Percentiles rank a stretch among this genome's conserved stretches.
Evolutionary conservation across 768 basidiomycete species (phyloP).

Genomic region (Amanita fuliginea): DNA sequence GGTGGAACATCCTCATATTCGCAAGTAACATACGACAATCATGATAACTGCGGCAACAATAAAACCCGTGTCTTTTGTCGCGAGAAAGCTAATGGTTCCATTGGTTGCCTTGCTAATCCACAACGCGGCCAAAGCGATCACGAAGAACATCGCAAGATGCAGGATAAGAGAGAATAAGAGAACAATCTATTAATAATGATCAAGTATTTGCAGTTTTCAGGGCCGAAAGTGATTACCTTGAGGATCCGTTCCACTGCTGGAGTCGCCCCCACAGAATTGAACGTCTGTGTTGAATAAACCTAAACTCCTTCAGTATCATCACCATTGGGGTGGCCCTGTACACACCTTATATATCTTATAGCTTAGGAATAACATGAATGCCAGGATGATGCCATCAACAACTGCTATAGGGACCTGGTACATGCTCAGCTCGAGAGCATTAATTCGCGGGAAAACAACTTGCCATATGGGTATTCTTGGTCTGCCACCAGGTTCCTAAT

Average conservation of each 20-base stretch:
- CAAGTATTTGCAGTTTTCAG: neutral
- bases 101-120: slow-evolving; percentile 39
- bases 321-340: neutral
- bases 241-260: slow-evolving; percentile 32
- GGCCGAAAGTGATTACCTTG: slow-evolving; percentile 20
- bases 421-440: neutral
- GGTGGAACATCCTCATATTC: neutral
- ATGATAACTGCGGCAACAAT: slow-evolving; percentile 29
- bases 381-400: slow-evolving; percentile 24
- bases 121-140: slow-evolving; percentile 29
- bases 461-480: slow-evolving; percentile 24
- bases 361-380: slow-evolving; percentile 27
- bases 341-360: slow-evolving; percentile 31
- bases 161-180: slow-evolving; percentile 36
- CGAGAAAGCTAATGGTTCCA: slow-evolving; percentile 22
- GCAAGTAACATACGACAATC: slow-evolving; percentile 23
- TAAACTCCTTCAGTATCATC: slow-evolving; percentile 9
- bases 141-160: slow-evolving; percentile 40
- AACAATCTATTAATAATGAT: slow-evolving; percentile 23
- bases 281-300: slow-evolving; percentile 34
- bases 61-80: slow-evolving; percentile 24
- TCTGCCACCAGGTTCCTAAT: slow-evolving; percentile 32
- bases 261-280: slow-evolving; percentile 39
- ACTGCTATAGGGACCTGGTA: slow-evolving; percentile 29
- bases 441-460: slow-evolving; percentile 9